phyloP scores from a whole-genome alignment of 768 basidiomycete species.

The Russula foetens region DNA sequence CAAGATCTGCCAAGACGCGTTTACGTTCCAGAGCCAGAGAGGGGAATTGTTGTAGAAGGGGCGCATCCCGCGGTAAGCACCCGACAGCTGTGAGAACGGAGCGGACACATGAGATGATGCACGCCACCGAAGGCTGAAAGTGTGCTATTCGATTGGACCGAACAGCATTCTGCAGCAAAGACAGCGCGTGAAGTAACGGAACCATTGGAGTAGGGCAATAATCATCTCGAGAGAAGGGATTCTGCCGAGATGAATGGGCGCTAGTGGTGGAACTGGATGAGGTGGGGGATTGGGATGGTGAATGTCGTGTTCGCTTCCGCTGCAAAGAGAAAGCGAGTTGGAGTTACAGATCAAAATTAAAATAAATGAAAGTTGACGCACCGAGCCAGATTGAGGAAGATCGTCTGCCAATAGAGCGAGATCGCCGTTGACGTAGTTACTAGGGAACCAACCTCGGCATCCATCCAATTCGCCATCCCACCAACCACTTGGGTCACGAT shows the following conservation, averaged over 20 bases:
- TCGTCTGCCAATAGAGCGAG: conserved; percentile 51
- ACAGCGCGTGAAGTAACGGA: conserved; percentile 77
- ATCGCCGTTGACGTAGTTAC: conserved; percentile 83
- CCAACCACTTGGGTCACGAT: conserved; percentile 86
- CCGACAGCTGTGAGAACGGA: conserved; percentile 76
- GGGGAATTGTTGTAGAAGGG: conserved; percentile 56
- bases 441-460: conserved; percentile 94
- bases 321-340: neutral
- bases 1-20: conserved; percentile 71
- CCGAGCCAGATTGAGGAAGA: conserved; percentile 33
- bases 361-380: conserved; percentile 27
- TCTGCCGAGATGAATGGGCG: conserved; percentile 9
- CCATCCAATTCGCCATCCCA: conserved; percentile 96
- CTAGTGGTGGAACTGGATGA: conserved; percentile 8
- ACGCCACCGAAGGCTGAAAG: conserved; percentile 91
- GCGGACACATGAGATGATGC: conserved; percentile 90
- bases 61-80: conserved; percentile 77
- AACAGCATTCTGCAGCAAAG: conserved; percentile 80
- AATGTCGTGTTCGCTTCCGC: conserved; percentile 24
- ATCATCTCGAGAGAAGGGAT: conserved; percentile 16
- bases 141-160: conserved; percentile 68
- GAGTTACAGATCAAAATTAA: neutral
- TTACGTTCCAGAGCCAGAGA: conserved; percentile 71
- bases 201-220: conserved; percentile 76
- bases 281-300: conserved; percentile 8